Evolutionary conservation across 208 protist species (phyloP), one percentile per base, ranked within the genome.

Genomic region (Endotrypanum monterogeii): DNA sequence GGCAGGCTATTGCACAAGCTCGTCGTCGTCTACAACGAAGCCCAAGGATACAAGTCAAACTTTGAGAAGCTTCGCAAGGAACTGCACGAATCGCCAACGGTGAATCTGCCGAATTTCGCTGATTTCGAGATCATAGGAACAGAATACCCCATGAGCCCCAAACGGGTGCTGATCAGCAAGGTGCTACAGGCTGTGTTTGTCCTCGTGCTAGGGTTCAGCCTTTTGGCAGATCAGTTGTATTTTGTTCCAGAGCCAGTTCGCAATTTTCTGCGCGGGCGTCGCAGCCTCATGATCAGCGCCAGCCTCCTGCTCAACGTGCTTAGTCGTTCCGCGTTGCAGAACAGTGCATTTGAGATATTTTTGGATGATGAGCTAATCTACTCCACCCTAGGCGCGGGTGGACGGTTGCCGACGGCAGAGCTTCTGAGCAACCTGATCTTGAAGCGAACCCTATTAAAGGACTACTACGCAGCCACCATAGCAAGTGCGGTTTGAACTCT

Each of bases 341-440:
- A 79, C 14, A 87, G 82, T 6, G 87, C 89, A 14, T 94, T 91
- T 78, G 90, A 94, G 67, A 83, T 94, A 20, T 91, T 86, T 73
- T 65, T 94, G 11, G 82, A 93, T 37, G 82, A 61, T 37, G 54
- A 71, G 12, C 76, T 84, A 7, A 78, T 93, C 54, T 89, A 84
- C 71, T 91, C 86, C 8, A 77, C 79, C 28, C 25, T 91, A 41
- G 67, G 83, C 67, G 54, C 84, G 55, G 54, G 30, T 0, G 83
- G 85, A 0, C 32, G 52, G 12, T 51, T 87, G 57, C 87, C 87
- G 9, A 71, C 73, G 0, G 73, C 79, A 39, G 71, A 76, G 56
- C 68, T 74, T 28, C 25, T 95, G 23, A 79, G 78, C 28, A 76
- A 79, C 4, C n/a, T 84, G 37, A 61, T 91, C 12, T 70, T 88